A percentile compares a stretch with the other conserved stretches of the same genome.
phyloP scores from a whole-genome alignment of 2,329 filamentous ascomycete genomes.

The Penicillium vulpinum region DNA sequence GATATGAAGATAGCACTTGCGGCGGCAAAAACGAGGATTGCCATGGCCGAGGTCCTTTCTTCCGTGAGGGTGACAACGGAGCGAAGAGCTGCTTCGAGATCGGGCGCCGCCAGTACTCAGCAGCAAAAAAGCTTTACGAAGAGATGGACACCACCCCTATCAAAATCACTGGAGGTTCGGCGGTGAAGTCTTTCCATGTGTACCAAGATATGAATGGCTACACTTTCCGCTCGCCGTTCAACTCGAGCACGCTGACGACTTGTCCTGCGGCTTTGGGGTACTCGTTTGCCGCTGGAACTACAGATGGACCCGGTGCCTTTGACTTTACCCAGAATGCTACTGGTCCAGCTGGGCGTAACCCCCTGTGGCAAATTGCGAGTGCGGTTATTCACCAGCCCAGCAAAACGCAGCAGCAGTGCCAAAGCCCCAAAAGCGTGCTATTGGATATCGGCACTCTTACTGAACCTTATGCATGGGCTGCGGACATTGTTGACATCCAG shows the following conservation, averaged over 20 bases:
- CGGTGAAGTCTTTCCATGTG: slow-evolving; percentile 79
- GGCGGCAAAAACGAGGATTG: slow-evolving; percentile 46
- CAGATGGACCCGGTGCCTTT: slow-evolving; percentile 85
- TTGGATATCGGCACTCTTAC: slow-evolving; percentile 83
- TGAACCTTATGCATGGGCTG: slow-evolving; percentile 79
- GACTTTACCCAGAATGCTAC: slow-evolving; percentile 90
- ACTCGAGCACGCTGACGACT: slow-evolving; percentile 64
- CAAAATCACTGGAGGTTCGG: slow-evolving; percentile 56
- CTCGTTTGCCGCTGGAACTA: slow-evolving; percentile 89
- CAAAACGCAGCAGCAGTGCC: slow-evolving; percentile 70
- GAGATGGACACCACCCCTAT: slow-evolving; percentile 47
- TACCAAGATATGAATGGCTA: slow-evolving; percentile 80
- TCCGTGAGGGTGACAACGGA: slow-evolving; percentile 46
- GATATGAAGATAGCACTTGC: slow-evolving; percentile 77
- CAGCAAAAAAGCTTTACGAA: slow-evolving; percentile 56
- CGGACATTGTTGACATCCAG: slow-evolving; percentile 89
- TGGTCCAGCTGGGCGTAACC: slow-evolving; percentile 68
- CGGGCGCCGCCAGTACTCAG: slow-evolving; percentile 47
- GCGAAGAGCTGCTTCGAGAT: slow-evolving; percentile 53
- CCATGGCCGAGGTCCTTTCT: slow-evolving; percentile 50
- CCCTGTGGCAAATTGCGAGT: slow-evolving; percentile 77
- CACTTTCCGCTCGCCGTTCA: slow-evolving; percentile 67
- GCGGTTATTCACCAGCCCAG: slow-evolving; percentile 70
- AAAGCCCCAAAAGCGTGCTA: slow-evolving; percentile 78
- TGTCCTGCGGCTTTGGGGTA: slow-evolving; percentile 89